These are phyloP conservation scores for Xylaria multiplex DNA, from an alignment of 2,329 filamentous ascomycete genomes.

Conservation along the genomic window DNA sequence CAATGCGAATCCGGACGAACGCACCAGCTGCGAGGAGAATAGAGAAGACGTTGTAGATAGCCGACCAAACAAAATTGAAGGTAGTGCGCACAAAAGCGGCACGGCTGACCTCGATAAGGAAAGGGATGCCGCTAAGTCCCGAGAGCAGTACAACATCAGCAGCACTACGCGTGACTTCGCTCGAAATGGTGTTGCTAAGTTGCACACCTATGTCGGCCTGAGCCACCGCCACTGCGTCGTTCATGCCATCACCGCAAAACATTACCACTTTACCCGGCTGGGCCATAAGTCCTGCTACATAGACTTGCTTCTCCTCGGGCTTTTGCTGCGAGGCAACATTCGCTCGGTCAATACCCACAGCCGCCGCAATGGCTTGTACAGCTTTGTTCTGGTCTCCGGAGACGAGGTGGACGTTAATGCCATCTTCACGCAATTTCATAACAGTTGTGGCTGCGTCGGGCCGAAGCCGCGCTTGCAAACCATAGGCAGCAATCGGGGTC, in stretches of 20 bases:
- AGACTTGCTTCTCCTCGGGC: slow-evolving; percentile 58
- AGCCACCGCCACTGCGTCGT: slow-evolving; percentile 78
- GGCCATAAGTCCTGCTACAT: slow-evolving; percentile 54
- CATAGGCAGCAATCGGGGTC: slow-evolving; percentile 54
- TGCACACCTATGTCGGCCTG: slow-evolving; percentile 77
- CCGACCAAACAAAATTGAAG: slow-evolving; percentile 77
- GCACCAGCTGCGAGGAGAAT: slow-evolving; percentile 73
- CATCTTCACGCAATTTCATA: slow-evolving; percentile 49
- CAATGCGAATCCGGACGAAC: slow-evolving; percentile 62
- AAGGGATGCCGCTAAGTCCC: slow-evolving; percentile 64
- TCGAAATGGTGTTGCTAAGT: slow-evolving; percentile 61
- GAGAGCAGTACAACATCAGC: slow-evolving; percentile 76
- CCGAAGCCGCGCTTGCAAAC: slow-evolving; percentile 59
- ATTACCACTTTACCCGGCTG: slow-evolving; percentile 58
- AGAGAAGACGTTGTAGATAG: slow-evolving; percentile 75
- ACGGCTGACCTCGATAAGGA: slow-evolving; percentile 64
- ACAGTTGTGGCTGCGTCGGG: slow-evolving; percentile 54
- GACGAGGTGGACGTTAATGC: slow-evolving; percentile 59
- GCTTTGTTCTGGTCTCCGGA: slow-evolving; percentile 65
- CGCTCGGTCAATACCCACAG: slow-evolving; percentile 53
- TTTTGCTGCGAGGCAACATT: slow-evolving; percentile 56
- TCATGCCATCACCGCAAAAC: slow-evolving; percentile 82
- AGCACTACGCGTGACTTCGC: slow-evolving; percentile 72
- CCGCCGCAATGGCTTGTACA: slow-evolving; percentile 54
- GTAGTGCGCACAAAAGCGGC: slow-evolving; percentile 60